Evolutionary conservation across 768 basidiomycete genomes (phyloP).

Genomic region (Lepiota subincarnata): DNA sequence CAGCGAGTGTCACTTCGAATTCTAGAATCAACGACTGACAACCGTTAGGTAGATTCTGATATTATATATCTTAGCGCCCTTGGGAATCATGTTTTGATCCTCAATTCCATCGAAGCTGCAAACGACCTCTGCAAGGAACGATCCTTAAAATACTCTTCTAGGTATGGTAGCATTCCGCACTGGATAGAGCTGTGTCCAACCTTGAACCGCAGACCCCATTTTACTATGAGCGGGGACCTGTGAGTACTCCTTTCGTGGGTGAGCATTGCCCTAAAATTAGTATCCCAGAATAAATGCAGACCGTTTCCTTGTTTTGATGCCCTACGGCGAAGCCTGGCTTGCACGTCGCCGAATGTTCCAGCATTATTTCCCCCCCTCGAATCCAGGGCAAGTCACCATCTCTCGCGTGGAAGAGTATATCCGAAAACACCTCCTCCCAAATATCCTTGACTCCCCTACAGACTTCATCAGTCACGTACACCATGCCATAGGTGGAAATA

Average conservation of each 20-base stretch:
- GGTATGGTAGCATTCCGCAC: no score
- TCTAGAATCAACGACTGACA: not conserved
- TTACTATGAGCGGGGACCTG: slow-evolving; percentile 1
- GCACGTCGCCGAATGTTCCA: slow-evolving; percentile 37
- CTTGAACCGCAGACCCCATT: not conserved
- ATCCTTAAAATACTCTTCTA: slow-evolving; percentile 45
- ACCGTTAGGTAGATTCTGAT: slow-evolving; percentile 21
- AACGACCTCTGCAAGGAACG: slow-evolving; percentile 54
- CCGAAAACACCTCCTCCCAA: slow-evolving; percentile 8
- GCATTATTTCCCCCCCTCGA: slow-evolving; percentile 33
- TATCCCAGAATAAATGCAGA: slow-evolving; percentile 35
- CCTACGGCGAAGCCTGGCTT: slow-evolving; percentile 38
- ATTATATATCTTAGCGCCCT: slow-evolving; percentile 46
- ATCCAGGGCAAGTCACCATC: slow-evolving; percentile 10
- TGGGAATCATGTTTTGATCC: slow-evolving; percentile 34
- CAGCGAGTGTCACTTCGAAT: slow-evolving; percentile 8
- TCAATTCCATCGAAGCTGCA: slow-evolving; percentile 38
- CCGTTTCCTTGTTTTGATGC: slow-evolving; percentile 35
- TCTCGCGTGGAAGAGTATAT: slow-evolving; percentile 8
- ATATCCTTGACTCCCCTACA: slow-evolving; percentile 9
- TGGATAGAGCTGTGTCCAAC: no score
- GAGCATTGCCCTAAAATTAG: no score
- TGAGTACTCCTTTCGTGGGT: not conserved
- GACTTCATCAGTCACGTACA: slow-evolving; percentile 9
- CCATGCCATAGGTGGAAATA: slow-evolving; percentile 22